A percentile compares a stretch with the other conserved stretches of the same genome.
Conservation (phyloP, 495 filamentous ascomycete genomes). For the Penicillium dipodomyicola region DNA sequence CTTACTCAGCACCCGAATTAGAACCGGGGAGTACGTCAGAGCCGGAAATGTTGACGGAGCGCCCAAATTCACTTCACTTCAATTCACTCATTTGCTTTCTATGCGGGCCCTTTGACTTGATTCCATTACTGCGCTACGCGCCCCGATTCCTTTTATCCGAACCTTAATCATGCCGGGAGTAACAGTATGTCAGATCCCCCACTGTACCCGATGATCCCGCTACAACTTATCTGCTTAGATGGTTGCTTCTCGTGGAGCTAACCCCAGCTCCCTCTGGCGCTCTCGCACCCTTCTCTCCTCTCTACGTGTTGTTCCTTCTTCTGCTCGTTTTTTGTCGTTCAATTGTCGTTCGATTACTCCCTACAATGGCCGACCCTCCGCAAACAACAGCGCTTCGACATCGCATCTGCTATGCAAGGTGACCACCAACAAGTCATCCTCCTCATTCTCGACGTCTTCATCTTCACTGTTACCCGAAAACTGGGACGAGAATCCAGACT, state of each 20-base stretch:
- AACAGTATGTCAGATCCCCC: conserved; percentile 30
- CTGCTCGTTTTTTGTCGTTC: conserved; percentile 31
- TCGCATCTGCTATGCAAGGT: conserved; percentile 22
- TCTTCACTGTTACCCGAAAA: conserved; percentile 39
- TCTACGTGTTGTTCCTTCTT: conserved; percentile 22
- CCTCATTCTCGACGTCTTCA: conserved; percentile 42
- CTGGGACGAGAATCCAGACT: conserved; percentile 82
- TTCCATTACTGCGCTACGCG: conserved; percentile 26
- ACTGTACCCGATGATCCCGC: conserved; percentile 13
- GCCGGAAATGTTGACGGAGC: conserved; percentile 17
- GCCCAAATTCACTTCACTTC: conserved; percentile 12
- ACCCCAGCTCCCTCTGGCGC: conserved; percentile 25
- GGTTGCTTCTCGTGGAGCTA: conserved; percentile 21
- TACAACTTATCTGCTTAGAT: conserved; percentile 26
- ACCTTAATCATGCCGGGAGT: conserved; percentile 34
- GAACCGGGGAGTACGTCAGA: conserved; percentile 25
- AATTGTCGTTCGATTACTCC: conserved; percentile 19
- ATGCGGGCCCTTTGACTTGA: conserved; percentile 29
- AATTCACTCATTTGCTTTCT: conserved; percentile 13
- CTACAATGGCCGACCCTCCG: conserved; percentile 22
- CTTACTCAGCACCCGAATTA: conserved; percentile 22
- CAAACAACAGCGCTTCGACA: conserved; percentile 14
- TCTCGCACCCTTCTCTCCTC: conserved; percentile 21
- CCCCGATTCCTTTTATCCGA: conserved; percentile 28
- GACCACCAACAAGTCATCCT: conserved; percentile 14